Base-by-base conservation (phyloP, 2,329 filamentous ascomycete species). In the Berkeleyomyces basicola region DNA sequence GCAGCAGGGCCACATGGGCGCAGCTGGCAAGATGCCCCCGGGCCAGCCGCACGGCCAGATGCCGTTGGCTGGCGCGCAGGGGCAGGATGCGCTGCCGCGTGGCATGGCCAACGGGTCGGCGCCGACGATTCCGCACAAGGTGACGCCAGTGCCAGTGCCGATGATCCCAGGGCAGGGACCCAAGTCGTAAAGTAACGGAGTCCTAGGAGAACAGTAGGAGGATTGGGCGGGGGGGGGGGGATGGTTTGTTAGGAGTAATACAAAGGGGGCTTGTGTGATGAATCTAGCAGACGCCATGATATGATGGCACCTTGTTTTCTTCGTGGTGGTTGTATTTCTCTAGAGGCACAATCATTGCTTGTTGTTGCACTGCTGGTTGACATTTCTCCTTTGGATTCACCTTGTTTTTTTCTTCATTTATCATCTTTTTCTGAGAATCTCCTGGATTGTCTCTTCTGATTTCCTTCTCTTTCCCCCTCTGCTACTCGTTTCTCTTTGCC, bases 71-170 rank as follows among this genome's bases (percentile, higher is more conserved):
- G 33, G 6, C 11, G 51, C 5, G 6, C 14, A 7, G 14, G 39
- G 31, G 6, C 44, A 39, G 46, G 44, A 46, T 40, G n/a, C 53
- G 44, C 59, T 55, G 31, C 61, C 61, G 39, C 72, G n/a, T 14
- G 44, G 11, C 9, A 11, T 36, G 40, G 43, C 62, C 47, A 53
- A 67, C 36, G 68, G 66, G 11, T 61, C 70, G 23, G 66, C 64
- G 11, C 70, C 69, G 57, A 64, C 71, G 43, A 73, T 74, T 2
- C 73, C 72, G 4, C 69, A 73, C 43, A 77, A 75, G 67, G 74
- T 77, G 42, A 77, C 75, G 23, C 75, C 75, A 5, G 75, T 77
- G 7, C 75, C 75, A 3, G 70, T 77, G 33, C 75, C 75, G 3
- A 70, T 72, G 14, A 75, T 76, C 57, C 75, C 75, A 4, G 58